Conservation (phyloP, 108 stramenopile genomes). For the Fragilaria crotonensis region DNA sequence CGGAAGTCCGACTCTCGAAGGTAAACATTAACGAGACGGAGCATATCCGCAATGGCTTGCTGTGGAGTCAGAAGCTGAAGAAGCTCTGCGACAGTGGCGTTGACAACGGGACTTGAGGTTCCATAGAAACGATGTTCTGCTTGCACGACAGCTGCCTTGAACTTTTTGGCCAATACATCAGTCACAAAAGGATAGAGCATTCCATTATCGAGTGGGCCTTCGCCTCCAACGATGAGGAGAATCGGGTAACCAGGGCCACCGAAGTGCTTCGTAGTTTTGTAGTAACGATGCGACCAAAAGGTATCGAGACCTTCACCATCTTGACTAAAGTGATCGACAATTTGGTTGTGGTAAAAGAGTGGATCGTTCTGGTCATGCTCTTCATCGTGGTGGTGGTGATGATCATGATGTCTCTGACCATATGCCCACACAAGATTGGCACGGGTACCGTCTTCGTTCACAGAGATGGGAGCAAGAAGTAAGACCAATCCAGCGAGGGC, state of each 20-base stretch:
- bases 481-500: not conserved
- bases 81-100: conserved; percentile 20
- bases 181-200: conserved; percentile 57
- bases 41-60: conserved; percentile 34
- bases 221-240: conserved; percentile 74
- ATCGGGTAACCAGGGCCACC: conserved; percentile 74
- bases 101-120: conserved; percentile 33
- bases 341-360: conserved; percentile 8
- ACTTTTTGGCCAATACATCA: conserved; percentile 48
- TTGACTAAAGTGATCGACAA: conserved; percentile 13
- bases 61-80: conserved; percentile 35
- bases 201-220: conserved; percentile 33
- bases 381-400: not conserved
- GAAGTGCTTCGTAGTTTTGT: conserved; percentile 43
- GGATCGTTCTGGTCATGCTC: not conserved
- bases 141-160: conserved; percentile 55
- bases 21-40: conserved; percentile 8
- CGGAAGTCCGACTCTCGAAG: conserved; percentile 9
- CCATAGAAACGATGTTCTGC: conserved; percentile 85
- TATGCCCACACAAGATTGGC: not conserved
- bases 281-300: conserved; percentile 66
- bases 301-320: conserved; percentile 6
- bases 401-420: not conserved
- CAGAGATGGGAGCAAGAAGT: not conserved
- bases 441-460: not conserved